These are phyloP conservation scores for Talaromyces islandicus DNA, from an alignment of 2,329 filamentous ascomycete species.

Conservation along the genomic window DNA sequence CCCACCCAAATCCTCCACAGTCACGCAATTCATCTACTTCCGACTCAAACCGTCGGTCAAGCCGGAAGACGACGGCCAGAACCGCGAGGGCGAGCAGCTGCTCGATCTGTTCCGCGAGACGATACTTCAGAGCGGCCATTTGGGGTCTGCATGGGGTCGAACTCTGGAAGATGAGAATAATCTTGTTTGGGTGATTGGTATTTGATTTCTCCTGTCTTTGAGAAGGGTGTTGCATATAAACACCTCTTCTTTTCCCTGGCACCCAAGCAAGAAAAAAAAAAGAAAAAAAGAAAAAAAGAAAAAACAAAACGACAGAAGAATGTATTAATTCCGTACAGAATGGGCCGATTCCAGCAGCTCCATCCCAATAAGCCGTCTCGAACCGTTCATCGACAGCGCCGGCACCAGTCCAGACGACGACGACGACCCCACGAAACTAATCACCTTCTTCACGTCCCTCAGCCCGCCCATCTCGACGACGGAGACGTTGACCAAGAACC, in stretches of 20 bases:
- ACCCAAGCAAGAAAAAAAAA: not conserved
- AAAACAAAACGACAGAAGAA: not conserved
- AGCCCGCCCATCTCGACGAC: conserved; percentile 21
- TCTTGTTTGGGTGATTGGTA: conserved; percentile 34
- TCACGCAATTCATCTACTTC: conserved; percentile 33
- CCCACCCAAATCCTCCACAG: conserved; percentile 8
- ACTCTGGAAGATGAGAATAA: conserved; percentile 29
- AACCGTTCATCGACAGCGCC: conserved; percentile 18
- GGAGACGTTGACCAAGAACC: conserved; percentile 28
- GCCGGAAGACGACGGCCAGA: conserved; percentile 31
- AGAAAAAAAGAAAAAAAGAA: not conserved
- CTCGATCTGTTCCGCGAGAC: conserved; percentile 21
- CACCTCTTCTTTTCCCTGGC: not conserved
- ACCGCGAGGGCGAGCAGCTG: conserved; percentile 25
- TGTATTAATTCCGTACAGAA: conserved; percentile 15
- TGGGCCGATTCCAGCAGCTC: conserved; percentile 27
- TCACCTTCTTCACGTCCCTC: conserved; percentile 26
- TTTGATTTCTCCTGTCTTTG: conserved; percentile 7
- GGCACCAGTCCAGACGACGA: not conserved
- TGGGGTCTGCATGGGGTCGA: conserved; percentile 31
- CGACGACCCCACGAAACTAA: conserved; percentile 11
- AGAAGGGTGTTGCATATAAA: too few relatives aligned
- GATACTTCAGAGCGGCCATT: conserved; percentile 28
- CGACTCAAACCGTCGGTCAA: conserved; percentile 29
- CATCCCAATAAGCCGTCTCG: conserved; percentile 14